Conservation (phyloP, 2,329 filamentous ascomycete species). For the Cryphonectria radicalis region DNA sequence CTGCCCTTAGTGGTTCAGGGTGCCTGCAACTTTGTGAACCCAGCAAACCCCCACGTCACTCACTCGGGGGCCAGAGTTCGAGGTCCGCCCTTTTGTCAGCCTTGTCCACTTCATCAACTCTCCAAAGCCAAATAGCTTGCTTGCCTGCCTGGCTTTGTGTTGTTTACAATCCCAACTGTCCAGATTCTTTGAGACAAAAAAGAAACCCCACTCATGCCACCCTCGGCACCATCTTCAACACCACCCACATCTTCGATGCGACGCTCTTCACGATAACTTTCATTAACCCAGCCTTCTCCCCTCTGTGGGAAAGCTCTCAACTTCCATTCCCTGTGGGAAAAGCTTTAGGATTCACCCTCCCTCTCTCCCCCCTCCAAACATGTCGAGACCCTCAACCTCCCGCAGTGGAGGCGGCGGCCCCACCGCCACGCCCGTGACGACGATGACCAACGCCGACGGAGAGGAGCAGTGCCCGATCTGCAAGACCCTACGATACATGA, state of each 20-base stretch:
- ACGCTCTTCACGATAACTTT: background rate
- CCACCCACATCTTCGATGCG: conserved; percentile 16
- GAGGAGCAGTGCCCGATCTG: conserved; percentile 90
- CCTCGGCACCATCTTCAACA: conserved; percentile 11
- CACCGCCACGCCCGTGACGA: conserved; percentile 23
- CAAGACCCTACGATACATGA: conserved; percentile 95
- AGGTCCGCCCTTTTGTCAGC: conserved; percentile 2
- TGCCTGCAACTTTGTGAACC: background rate
- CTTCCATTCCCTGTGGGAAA: background rate
- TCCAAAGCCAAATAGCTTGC: background rate
- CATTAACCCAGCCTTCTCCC: background rate
- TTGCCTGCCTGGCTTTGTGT: background rate
- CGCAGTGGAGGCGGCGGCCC: conserved; percentile 28
- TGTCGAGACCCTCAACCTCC: conserved; percentile 41
- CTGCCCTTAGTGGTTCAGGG: background rate
- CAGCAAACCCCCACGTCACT: conserved; percentile 2
- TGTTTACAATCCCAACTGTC: background rate
- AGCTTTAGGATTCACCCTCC: too few relatives aligned
- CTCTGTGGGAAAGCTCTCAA: background rate
- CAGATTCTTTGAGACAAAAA: background rate
- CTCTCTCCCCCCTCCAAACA: conserved; percentile 27
- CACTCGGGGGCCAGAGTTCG: background rate
- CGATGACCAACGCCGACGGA: conserved; percentile 38
- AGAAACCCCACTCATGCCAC: background rate
- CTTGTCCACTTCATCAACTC: conserved; percentile 1